Evolutionary conservation across 108 stramenopile species (phyloP).

Genomic region (Conticribra weissflogii): DNA sequence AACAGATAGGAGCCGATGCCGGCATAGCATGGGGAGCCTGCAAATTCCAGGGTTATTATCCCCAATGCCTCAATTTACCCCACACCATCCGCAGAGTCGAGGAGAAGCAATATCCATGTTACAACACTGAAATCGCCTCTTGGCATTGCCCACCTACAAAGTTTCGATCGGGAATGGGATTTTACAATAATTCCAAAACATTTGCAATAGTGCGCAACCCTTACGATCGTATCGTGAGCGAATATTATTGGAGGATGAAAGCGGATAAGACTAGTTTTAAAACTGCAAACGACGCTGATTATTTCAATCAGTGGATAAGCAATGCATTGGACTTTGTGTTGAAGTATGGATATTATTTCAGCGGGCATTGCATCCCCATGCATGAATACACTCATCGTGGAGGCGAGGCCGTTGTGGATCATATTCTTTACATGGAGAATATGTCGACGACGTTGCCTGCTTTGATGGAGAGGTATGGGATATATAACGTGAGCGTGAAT

Average conservation of each 20-base stretch:
- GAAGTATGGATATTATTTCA: background rate
- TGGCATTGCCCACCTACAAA: slow-evolving; percentile 12
- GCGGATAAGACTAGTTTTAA: background rate
- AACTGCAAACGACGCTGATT: background rate
- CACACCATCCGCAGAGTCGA: too few species aligned
- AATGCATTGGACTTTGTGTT: background rate
- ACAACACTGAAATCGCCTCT: background rate
- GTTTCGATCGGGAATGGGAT: background rate
- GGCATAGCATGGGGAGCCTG: slow-evolving; percentile 35
- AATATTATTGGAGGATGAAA: slow-evolving; percentile 9
- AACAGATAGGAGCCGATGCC: slow-evolving; percentile 8
- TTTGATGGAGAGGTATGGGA: background rate
- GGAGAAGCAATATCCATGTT: too few species aligned
- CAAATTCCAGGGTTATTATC: too few species aligned
- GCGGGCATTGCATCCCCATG: slow-evolving; percentile 2
- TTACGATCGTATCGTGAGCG: slow-evolving; percentile 8
- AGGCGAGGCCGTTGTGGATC: slow-evolving; percentile 1
- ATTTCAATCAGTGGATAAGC: background rate
- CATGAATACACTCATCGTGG: slow-evolving; percentile 6
- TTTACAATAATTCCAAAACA: slow-evolving; percentile 17
- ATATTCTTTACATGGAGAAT: slow-evolving; percentile 10
- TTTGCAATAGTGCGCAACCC: slow-evolving; percentile 27
- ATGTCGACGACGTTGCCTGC: background rate
- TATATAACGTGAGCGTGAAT: background rate
- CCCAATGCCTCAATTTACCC: too few species aligned